These are phyloP conservation scores for Rhynchospora breviuscula DNA, from an alignment of 176 grass and related monocot species.

Conservation along the genomic window DNA sequence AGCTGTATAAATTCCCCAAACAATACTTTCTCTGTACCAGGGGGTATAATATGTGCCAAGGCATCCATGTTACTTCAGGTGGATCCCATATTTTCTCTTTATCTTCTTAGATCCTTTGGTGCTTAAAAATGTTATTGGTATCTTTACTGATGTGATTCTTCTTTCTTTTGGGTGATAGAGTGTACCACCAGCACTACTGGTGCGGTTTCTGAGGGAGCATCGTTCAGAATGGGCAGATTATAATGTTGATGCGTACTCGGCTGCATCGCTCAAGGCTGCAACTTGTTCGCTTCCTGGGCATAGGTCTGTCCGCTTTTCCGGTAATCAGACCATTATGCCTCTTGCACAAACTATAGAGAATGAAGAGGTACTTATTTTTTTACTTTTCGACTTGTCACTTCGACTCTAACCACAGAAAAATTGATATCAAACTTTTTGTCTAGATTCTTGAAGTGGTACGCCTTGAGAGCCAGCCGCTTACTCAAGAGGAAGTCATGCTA, in stretches of 20 bases:
- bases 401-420: background rate
- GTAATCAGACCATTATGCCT: conserved; percentile 82
- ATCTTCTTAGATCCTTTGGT: background rate
- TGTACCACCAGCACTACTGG: conserved; percentile 80
- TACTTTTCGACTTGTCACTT: background rate
- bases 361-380: conserved; percentile 67
- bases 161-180: conserved; percentile 46
- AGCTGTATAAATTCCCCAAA: conserved; percentile 23
- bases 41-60: conserved; percentile 93
- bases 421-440: conserved; percentile 6
- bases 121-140: background rate
- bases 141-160: conserved; percentile 3
- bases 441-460: conserved; percentile 94
- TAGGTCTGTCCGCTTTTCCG: conserved; percentile 68
- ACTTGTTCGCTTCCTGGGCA: conserved; percentile 63
- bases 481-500: conserved; percentile 53
- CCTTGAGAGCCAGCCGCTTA: conserved; percentile 80
- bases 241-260: conserved; percentile 84
- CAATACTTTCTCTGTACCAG: conserved; percentile 53
- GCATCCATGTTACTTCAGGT: conserved; percentile 98
- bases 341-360: conserved; percentile 94
- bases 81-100: conserved; percentile 18
- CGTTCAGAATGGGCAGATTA: conserved; percentile 99
- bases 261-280: conserved; percentile 54
- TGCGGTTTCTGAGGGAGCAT: conserved; percentile 85